Evolutionary conservation across 257 asterid genomes (phyloP).

Genomic region (Haberlea rhodopensis): DNA sequence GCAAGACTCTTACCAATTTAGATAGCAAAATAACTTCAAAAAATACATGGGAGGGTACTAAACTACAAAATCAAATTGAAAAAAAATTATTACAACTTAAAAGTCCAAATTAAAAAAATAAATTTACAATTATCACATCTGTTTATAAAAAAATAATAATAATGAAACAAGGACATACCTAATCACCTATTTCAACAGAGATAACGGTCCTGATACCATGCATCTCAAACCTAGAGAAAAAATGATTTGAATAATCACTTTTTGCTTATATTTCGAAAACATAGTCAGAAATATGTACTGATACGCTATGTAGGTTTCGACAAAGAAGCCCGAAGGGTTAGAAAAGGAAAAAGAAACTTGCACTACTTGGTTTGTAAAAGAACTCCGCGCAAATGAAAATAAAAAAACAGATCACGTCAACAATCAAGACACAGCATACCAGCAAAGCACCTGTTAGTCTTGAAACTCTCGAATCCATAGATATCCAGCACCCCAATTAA

Average conservation of each 20-base stretch:
- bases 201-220: neutral
- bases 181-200: neutral
- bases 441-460: slow-evolving; percentile 86
- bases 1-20: too few relatives aligned
- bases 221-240: too few relatives aligned
- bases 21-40: too few relatives aligned
- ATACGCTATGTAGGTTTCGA: neutral
- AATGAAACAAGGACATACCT: neutral
- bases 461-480: slow-evolving; percentile 94
- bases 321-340: neutral
- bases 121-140: too few relatives aligned
- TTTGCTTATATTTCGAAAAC: too few relatives aligned
- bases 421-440: slow-evolving; percentile 62
- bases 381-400: slow-evolving; percentile 8
- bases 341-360: slow-evolving; percentile 19
- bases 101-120: too few relatives aligned
- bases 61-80: too few relatives aligned
- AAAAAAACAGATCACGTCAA: slow-evolving; percentile 33
- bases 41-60: too few relatives aligned
- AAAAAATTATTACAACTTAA: too few relatives aligned
- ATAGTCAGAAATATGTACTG: too few relatives aligned
- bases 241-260: too few relatives aligned
- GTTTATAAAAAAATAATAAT: too few relatives aligned
- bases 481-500: slow-evolving; percentile 94
- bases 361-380: slow-evolving; percentile 20